Percentiles rank a stretch among this genome's conserved stretches.
phyloP scores from a whole-genome alignment of 2,329 filamentous ascomycete genomes.

The Aaosphaeria pasadenensis region DNA sequence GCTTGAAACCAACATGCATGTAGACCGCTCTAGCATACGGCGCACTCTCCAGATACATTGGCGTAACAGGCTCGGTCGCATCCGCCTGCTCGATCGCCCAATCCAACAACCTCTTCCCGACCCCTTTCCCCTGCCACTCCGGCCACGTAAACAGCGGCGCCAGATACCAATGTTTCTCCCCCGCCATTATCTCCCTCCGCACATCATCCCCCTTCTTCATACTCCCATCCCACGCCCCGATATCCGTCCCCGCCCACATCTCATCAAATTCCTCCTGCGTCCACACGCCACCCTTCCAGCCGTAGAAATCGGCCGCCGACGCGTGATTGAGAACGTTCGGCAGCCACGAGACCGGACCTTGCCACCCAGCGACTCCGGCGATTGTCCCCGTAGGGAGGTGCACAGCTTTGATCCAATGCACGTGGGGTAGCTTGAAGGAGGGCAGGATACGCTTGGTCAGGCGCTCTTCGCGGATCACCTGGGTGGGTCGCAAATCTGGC shows the following conservation, averaged over 20 bases:
- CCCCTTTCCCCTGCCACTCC: constrained; percentile 25
- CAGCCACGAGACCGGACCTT: constrained; percentile 7
- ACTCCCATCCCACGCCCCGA: constrained; percentile 16
- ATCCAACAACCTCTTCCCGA: constrained; percentile 22
- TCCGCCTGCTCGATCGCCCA: constrained; percentile 33
- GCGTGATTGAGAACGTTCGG: neutral
- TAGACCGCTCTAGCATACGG: constrained; percentile 25
- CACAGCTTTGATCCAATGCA: constrained; percentile 27
- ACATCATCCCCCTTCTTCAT: constrained; percentile 15
- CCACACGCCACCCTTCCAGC: constrained; percentile 19
- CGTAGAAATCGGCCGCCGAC: constrained; percentile 14
- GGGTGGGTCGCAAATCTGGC: constrained; percentile 7
- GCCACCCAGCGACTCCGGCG: constrained; percentile 29
- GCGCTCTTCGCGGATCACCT: constrained; percentile 12
- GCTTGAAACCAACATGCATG: constrained; percentile 26
- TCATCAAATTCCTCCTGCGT: constrained; percentile 22
- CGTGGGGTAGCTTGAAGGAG: constrained; percentile 10
- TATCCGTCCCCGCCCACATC: constrained; percentile 16
- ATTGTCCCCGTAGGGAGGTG: constrained; percentile 13
- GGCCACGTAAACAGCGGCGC: constrained; percentile 26
- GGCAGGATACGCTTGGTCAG: constrained; percentile 20
- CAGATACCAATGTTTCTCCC: constrained; percentile 30
- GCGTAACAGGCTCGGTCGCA: constrained; percentile 14
- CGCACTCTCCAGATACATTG: constrained; percentile 27
- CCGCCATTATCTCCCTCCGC: constrained; percentile 10